A percentile compares a stretch with the other conserved stretches of the same genome.
These are phyloP conservation scores for Adiantum capillusveneris DNA, from an alignment of 75 land plant species.

Conservation along the genomic window DNA sequence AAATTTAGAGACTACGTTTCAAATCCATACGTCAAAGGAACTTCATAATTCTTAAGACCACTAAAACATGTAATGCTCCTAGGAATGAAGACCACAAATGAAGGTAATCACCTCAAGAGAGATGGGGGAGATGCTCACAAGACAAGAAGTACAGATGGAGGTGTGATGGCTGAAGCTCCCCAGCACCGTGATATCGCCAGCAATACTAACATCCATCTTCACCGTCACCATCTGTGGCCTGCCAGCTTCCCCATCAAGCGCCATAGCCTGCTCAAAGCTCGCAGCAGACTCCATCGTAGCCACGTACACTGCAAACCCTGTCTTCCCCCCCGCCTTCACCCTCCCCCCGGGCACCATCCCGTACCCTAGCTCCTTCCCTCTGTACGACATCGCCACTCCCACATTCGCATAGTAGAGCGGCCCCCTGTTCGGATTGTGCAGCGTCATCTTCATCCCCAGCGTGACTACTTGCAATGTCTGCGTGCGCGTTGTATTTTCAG, in stretches of 20 bases:
- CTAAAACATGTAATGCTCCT: too few species aligned
- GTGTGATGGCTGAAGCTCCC: conserved; percentile 7
- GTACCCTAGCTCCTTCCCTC: background rate
- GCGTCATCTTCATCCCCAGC: conserved; percentile 1
- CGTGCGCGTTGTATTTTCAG: background rate
- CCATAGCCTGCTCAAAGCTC: background rate
- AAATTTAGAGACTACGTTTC: too few species aligned
- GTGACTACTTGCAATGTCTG: background rate
- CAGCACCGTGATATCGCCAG: background rate
- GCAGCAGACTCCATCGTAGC: background rate
- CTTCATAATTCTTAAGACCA: too few species aligned
- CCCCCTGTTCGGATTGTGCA: background rate
- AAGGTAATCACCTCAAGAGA: background rate
- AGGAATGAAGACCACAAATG: background rate
- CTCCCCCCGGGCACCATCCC: background rate
- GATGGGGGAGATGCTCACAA: background rate
- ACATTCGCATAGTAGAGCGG: background rate
- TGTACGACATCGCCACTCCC: background rate
- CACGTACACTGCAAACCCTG: background rate
- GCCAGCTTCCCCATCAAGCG: background rate
- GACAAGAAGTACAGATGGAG: background rate
- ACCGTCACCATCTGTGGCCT: background rate
- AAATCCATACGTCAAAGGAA: too few species aligned
- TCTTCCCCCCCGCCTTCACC: background rate
- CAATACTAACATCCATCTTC: background rate